Evolutionary conservation across 1,284 basidiomycete genomes (phyloP).

Genomic region (Ceratobasidium sp.): DNA sequence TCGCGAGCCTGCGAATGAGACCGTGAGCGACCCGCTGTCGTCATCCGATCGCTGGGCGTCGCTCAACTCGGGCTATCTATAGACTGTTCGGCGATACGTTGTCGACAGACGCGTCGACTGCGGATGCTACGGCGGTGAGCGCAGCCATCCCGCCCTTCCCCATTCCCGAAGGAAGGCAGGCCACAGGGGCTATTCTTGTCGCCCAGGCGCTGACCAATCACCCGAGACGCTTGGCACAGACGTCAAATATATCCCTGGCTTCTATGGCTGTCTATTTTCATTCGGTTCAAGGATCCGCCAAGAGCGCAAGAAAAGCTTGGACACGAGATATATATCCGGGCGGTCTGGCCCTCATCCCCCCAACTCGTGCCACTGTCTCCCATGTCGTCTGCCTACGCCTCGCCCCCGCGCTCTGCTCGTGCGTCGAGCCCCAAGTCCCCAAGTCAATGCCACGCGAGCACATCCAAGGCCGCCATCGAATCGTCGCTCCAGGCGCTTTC

Average conservation of each 20-base stretch:
- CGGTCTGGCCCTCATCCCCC: too few species aligned
- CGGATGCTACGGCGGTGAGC: too few species aligned
- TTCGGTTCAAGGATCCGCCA: slow-evolving; percentile 23
- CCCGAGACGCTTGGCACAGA: slow-evolving; percentile 10
- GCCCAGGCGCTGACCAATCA: slow-evolving; percentile 2
- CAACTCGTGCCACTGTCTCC: neutral
- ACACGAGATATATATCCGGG: neutral
- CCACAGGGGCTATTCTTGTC: slow-evolving; percentile 18
- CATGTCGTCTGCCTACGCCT: slow-evolving; percentile 30
- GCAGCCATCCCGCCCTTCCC: too few species aligned
- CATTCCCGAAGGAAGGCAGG: too few species aligned
- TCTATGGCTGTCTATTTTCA: neutral
- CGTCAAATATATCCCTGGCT: neutral
- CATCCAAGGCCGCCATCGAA: slow-evolving; percentile 8
- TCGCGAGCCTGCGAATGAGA: neutral
- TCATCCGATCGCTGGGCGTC: neutral
- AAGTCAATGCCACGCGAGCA: neutral
- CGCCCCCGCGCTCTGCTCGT: slow-evolving; percentile 29
- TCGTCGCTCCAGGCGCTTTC: slow-evolving; percentile 11
- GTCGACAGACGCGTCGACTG: too few species aligned
- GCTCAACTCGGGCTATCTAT: slow-evolving; percentile 9
- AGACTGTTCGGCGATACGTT: neutral
- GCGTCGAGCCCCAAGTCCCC: neutral
- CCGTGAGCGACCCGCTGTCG: neutral
- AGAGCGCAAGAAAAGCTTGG: slow-evolving; percentile 27